Percentiles rank a stretch among this genome's conserved stretches.
phyloP scores from a whole-genome alignment of 306 rosid species.

The Neltuma alba region DNA sequence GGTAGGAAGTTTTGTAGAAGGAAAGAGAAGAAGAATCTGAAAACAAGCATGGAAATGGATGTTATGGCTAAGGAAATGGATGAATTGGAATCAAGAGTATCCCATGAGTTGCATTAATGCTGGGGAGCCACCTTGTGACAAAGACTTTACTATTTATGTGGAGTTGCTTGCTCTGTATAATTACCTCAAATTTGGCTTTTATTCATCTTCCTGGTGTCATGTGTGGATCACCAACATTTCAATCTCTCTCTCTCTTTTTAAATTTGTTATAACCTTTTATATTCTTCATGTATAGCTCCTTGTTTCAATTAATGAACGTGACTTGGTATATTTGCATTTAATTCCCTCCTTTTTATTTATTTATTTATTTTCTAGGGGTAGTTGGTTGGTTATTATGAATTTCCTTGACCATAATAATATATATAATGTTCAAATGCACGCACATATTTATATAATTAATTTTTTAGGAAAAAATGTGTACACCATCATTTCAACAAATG shows the following conservation, averaged over 20 bases:
- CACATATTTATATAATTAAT: too few species aligned
- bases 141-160: constrained; percentile 23
- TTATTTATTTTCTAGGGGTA: neutral
- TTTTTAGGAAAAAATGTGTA: neutral
- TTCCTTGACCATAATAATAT: neutral
- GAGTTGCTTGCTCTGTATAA: constrained; percentile 2
- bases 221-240: constrained; percentile 30
- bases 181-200: constrained; percentile 36
- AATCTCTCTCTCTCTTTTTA: neutral
- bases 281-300: constrained; percentile 39
- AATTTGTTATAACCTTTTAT: neutral
- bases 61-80: constrained; percentile 28
- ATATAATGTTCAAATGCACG: neutral
- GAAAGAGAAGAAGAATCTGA: constrained; percentile 40
- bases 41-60: constrained; percentile 83
- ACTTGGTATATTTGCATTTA: neutral
- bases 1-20: constrained; percentile 39
- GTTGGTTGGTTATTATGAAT: neutral
- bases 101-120: constrained; percentile 74
- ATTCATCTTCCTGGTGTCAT: constrained; percentile 1
- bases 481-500: neutral
- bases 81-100: constrained; percentile 72
- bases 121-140: constrained; percentile 44
- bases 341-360: neutral
- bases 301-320: constrained; percentile 22